phyloP scores from a whole-genome alignment of 1,284 basidiomycete species.

The Porphyrellus sp. region DNA sequence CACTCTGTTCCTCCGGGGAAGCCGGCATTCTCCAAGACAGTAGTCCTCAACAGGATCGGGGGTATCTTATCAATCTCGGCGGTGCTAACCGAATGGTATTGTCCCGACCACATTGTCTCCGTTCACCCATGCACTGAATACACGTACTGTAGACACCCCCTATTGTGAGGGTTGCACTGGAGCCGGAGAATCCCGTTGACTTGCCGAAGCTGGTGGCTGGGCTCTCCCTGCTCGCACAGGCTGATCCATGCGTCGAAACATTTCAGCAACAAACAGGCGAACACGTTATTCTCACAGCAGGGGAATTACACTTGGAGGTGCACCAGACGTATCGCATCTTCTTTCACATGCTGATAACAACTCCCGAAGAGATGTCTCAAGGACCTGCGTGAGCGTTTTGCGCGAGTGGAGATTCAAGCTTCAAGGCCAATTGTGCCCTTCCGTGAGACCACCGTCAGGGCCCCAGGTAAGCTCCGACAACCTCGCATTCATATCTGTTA shows the following conservation, averaged over 20 bases:
- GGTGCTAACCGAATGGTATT: slow-evolving; percentile 67
- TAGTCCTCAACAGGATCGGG: slow-evolving; percentile 41
- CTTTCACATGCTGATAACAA: background rate
- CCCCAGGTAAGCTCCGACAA: slow-evolving; percentile 46
- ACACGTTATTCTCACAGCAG: slow-evolving; percentile 95
- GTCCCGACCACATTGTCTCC: background rate
- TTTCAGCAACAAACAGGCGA: slow-evolving; percentile 97
- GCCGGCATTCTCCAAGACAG: slow-evolving; percentile 40
- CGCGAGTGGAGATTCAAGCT: slow-evolving; percentile 87
- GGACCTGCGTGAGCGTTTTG: slow-evolving; percentile 93
- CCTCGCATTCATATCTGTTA: slow-evolving; percentile 5
- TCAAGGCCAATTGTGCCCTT: slow-evolving; percentile 98
- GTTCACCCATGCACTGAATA: slow-evolving; percentile 4
- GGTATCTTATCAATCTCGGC: slow-evolving; percentile 80
- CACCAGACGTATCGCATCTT: slow-evolving; percentile 7
- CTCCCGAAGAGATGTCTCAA: slow-evolving; percentile 81
- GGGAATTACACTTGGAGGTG: slow-evolving; percentile 95
- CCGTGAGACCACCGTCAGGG: slow-evolving; percentile 90
- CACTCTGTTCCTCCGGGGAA: slow-evolving; percentile 71
- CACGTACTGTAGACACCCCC: slow-evolving; percentile 61
- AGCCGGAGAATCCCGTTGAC: slow-evolving; percentile 86
- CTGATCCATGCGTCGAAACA: slow-evolving; percentile 96
- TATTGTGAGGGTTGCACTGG: slow-evolving; percentile 94
- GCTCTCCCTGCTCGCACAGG: slow-evolving; percentile 87
- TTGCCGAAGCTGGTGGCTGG: slow-evolving; percentile 91